Evolutionary conservation across 2,329 filamentous ascomycete genomes (phyloP).

Genomic region (Colletotrichum sp.): DNA sequence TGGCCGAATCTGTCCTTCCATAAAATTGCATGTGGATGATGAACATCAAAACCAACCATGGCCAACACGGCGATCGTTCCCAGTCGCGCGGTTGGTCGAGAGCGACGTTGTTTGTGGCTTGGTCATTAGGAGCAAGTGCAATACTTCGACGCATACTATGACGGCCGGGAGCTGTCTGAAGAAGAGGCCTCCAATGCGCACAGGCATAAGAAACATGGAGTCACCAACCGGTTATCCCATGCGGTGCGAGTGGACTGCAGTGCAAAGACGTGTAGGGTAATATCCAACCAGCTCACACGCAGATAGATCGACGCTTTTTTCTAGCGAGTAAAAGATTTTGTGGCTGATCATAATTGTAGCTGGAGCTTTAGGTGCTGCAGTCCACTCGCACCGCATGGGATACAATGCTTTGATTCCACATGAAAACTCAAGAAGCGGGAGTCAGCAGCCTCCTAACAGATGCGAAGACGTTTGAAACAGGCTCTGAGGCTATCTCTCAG

Average conservation of each 20-base stretch:
- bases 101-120: neutral
- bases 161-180: neutral
- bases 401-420: neutral
- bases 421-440: neutral
- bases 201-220: neutral
- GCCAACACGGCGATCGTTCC: neutral
- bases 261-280: no score
- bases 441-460: neutral
- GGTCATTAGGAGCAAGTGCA: neutral
- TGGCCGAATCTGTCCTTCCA: neutral
- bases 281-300: no score
- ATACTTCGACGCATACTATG: neutral
- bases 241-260: no score
- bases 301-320: no score
- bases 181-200: neutral
- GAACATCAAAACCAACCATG: neutral
- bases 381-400: no score
- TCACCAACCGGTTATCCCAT: neutral
- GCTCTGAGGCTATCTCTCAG: neutral
- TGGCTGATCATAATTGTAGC: no score
- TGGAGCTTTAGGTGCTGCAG: no score
- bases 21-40: neutral
- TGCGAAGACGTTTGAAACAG: neutral
- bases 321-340: no score
- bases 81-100: neutral